phyloP scores from a whole-genome alignment of 2,329 filamentous ascomycete genomes.

The Trichoderma aggressivum region DNA sequence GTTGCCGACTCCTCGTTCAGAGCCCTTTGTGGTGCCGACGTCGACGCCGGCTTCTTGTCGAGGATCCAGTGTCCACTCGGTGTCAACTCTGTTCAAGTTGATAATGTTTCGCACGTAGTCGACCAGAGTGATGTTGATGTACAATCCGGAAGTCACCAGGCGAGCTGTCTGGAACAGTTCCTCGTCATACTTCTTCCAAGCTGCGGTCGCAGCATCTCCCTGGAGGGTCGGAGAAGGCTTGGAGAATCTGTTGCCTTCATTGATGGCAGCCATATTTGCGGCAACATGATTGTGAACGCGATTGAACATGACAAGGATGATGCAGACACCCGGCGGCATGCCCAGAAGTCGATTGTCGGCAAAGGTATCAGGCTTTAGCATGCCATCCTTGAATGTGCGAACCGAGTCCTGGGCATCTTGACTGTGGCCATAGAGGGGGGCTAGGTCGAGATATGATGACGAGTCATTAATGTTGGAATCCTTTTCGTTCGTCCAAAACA shows the following conservation, averaged over 20 bases:
- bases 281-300: slow-evolving; percentile 87
- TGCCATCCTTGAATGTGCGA: slow-evolving; percentile 67
- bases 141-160: slow-evolving; percentile 70
- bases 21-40: slow-evolving; percentile 51
- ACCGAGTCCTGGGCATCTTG: slow-evolving; percentile 63
- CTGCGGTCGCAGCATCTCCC: slow-evolving; percentile 47
- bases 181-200: slow-evolving; percentile 69
- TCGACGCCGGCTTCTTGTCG: slow-evolving; percentile 62
- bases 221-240: slow-evolving; percentile 53
- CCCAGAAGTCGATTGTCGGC: slow-evolving; percentile 67
- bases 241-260: slow-evolving; percentile 75
- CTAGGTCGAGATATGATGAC: slow-evolving; percentile 69
- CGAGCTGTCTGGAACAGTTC: slow-evolving; percentile 77
- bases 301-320: slow-evolving; percentile 74
- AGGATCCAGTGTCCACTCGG: slow-evolving; percentile 78
- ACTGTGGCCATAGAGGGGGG: slow-evolving; percentile 68
- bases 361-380: slow-evolving; percentile 69
- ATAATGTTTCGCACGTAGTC: slow-evolving; percentile 79
- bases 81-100: slow-evolving; percentile 57
- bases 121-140: slow-evolving; percentile 73
- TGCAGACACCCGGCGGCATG: slow-evolving; percentile 68
- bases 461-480: slow-evolving; percentile 62
- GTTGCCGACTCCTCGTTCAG: slow-evolving; percentile 73
- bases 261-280: slow-evolving; percentile 75
- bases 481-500: slow-evolving; percentile 65